Evolutionary conservation across 2,329 filamentous ascomycete species (phyloP).

Genomic region (Diaporthe citriasiana): DNA sequence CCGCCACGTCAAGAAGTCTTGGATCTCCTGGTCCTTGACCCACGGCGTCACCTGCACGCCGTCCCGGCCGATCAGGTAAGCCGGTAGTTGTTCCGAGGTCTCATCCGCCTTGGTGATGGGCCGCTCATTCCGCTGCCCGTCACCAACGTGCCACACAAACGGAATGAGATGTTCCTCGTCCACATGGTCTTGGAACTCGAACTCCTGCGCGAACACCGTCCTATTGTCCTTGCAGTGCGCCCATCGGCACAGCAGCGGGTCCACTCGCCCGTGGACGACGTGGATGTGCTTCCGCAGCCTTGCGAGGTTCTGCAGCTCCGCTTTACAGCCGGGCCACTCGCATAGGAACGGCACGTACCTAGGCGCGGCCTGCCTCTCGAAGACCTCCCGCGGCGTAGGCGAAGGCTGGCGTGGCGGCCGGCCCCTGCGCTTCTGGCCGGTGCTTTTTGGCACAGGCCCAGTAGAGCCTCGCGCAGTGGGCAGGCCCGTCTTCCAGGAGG

Average conservation of each 20-base stretch:
- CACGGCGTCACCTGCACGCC: constrained; percentile 73
- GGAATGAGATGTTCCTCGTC: constrained; percentile 67
- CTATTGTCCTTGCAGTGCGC: constrained; percentile 53
- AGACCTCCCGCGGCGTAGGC: constrained; percentile 40
- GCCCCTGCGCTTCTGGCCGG: constrained; percentile 47
- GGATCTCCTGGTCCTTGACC: constrained; percentile 64
- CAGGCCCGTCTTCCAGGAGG: constrained; percentile 33
- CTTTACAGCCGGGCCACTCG: constrained; percentile 71
- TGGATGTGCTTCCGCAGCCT: constrained; percentile 69
- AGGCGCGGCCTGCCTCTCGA: constrained; percentile 49
- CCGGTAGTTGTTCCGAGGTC: constrained; percentile 52
- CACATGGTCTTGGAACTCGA: constrained; percentile 64
- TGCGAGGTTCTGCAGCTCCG: constrained; percentile 73
- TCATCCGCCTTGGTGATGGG: constrained; percentile 32
- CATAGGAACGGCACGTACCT: constrained; percentile 68
- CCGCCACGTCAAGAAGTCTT: constrained; percentile 61
- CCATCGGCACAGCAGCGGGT: constrained; percentile 55
- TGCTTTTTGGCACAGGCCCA: constrained; percentile 13
- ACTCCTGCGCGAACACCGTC: constrained; percentile 43
- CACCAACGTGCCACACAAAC: constrained; percentile 71
- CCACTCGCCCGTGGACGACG: constrained; percentile 60
- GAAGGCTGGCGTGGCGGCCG: constrained; percentile 43
- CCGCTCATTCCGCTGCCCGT: constrained; percentile 65
- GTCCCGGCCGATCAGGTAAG: constrained; percentile 65
- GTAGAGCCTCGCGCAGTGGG: constrained; percentile 5